Base-by-base conservation (phyloP, 2,329 filamentous ascomycete genomes). In the Akanthomyces muscarius region DNA sequence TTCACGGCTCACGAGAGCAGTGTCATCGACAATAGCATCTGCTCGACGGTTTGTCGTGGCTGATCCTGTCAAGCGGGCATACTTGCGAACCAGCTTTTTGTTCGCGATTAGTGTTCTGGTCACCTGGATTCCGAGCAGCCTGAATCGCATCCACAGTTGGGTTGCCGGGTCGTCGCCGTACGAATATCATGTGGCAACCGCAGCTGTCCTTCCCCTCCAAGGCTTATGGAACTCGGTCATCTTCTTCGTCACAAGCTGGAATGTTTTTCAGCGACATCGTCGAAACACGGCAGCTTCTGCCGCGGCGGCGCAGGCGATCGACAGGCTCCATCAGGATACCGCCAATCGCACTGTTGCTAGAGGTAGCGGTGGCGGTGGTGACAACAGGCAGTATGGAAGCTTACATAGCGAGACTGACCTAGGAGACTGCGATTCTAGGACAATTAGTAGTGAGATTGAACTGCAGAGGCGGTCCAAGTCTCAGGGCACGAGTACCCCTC, bases 201-300 rank as follows among this genome's bases (percentile, higher is more conserved):
- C 88, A 2, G 80, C 90, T 1, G 90, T 93, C 0, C 79, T 94
- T 4, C 90, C 91, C 0, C 78, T 92, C 1, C 91, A 94, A 72
- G 91, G 91, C 0, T 83, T 92, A 38, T 93, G 90, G 89, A 94
- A 94, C 71, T 84, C 86, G 36, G 77, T 91, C 59, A 91, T 95
- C 62, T 94, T 92, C 75, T 84, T 89, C 64, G 83, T 83, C 5
- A 90, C 89, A 1, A 90, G 81, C 66, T 82, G 78, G 76, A 61
- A 64, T 44, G 62, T 64, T 18, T n/a, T 61, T 0, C 56, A 64
- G 42, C 30, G 57, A 2, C 62, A 64, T 25, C 48, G 61, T 3
- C 54, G 61, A 11, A 63, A 58, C 30, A 59, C 61, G 18, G 55
- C 54, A 5, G 61, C 61, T 5, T 59, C 55, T 1, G 61, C 61